phyloP scores from a whole-genome alignment of 1,284 basidiomycete genomes.

The Sporisorium graminicola region DNA sequence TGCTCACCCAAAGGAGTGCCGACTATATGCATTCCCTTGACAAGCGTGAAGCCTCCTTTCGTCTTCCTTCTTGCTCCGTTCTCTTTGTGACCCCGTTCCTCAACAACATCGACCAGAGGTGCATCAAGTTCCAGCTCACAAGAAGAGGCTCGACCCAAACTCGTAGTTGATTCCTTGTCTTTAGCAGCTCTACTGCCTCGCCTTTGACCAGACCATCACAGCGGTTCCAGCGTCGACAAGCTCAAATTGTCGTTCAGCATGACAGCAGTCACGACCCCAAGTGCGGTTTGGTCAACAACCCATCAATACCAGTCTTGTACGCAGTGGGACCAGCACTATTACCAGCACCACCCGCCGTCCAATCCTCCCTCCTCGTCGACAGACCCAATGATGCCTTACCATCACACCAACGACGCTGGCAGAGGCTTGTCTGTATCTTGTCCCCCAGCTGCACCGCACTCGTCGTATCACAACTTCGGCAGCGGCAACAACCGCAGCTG shows the following conservation, averaged over 20 bases:
- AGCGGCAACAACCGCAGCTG: neutral
- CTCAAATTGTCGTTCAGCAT: too few species aligned
- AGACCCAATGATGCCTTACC: neutral
- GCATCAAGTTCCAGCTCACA: too few species aligned
- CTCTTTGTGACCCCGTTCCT: too few species aligned
- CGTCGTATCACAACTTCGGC: neutral
- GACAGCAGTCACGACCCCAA: neutral
- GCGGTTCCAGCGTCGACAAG: too few species aligned
- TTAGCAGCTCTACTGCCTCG: neutral
- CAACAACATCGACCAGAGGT: too few species aligned
- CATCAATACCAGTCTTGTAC: neutral
- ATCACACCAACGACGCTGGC: neutral
- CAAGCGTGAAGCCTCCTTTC: too few species aligned
- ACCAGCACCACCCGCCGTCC: neutral
- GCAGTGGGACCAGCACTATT: neutral
- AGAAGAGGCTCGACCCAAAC: too few species aligned
- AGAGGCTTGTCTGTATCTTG: neutral
- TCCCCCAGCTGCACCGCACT: neutral
- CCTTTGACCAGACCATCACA: neutral
- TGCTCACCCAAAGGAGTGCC: too few species aligned
- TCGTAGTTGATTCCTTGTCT: too few species aligned
- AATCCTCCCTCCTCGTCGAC: neutral
- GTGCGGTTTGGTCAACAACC: neutral
- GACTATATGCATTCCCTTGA: too few species aligned
- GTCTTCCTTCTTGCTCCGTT: too few species aligned